phyloP scores from a whole-genome alignment of 2,329 filamentous ascomycete genomes.

The Massarina eburnea region DNA sequence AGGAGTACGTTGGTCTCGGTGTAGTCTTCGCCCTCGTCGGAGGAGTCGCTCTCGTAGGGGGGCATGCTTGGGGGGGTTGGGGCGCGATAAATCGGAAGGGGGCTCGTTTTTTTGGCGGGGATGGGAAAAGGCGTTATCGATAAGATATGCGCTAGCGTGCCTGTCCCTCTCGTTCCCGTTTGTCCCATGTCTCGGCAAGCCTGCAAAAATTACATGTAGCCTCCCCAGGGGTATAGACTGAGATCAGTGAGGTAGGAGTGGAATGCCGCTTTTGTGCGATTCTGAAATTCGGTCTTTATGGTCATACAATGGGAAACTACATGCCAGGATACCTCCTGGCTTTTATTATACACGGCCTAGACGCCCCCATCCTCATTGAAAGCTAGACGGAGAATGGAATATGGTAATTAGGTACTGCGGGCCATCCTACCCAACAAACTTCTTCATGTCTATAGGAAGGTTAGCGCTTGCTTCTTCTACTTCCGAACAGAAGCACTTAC shows the following conservation, averaged over 20 bases:
- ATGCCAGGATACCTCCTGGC: slow-evolving; percentile 1
- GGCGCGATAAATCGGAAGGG: neutral
- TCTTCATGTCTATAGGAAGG: slow-evolving; percentile 67
- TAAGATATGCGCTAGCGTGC: too few relatives aligned
- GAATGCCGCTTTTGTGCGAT: slow-evolving; percentile 21
- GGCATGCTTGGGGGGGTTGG: slow-evolving; percentile 55
- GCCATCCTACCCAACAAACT: slow-evolving; percentile 66
- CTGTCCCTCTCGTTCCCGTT: too few relatives aligned
- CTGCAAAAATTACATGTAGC: too few relatives aligned
- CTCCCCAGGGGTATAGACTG: too few relatives aligned
- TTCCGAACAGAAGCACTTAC: slow-evolving; percentile 23
- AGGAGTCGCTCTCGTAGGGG: slow-evolving; percentile 85
- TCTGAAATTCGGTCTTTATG: slow-evolving; percentile 12
- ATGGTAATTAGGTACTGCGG: slow-evolving; percentile 12
- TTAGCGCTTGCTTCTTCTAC: slow-evolving; percentile 17
- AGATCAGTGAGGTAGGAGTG: too few relatives aligned
- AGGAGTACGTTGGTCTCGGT: slow-evolving; percentile 86
- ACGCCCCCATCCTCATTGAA: slow-evolving; percentile 14
- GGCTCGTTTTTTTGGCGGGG: slow-evolving; percentile 1
- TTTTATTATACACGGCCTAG: slow-evolving; percentile 31
- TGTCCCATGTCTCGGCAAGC: too few relatives aligned
- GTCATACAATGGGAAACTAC: slow-evolving; percentile 12
- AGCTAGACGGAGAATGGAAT: slow-evolving; percentile 15
- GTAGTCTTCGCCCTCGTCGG: slow-evolving; percentile 66
- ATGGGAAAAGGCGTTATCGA: slow-evolving; percentile 7